Evolutionary conservation across 2,329 filamentous ascomycete genomes (phyloP).

Genomic region (Ophiostoma perfectum): DNA sequence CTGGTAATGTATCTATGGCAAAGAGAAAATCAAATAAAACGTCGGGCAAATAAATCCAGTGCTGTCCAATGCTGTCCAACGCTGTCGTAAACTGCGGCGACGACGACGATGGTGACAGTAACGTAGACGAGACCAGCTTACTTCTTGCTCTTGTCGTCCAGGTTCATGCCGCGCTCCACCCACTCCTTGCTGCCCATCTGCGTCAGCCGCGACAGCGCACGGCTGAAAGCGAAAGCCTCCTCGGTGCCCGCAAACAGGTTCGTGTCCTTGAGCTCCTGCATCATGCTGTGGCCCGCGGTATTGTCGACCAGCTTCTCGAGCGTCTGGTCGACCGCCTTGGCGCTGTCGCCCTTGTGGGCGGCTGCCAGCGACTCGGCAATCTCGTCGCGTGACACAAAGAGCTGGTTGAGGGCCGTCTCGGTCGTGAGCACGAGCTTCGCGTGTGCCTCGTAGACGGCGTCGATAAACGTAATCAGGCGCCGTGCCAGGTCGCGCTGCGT

Average conservation of each 20-base stretch:
- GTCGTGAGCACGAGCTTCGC: slow-evolving; percentile 95
- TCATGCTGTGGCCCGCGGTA: slow-evolving; percentile 64
- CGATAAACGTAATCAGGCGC: slow-evolving; percentile 95
- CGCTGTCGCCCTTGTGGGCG: slow-evolving; percentile 33
- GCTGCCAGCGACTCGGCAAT: slow-evolving; percentile 51
- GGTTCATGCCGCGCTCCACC: slow-evolving; percentile 74
- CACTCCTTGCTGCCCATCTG: slow-evolving; percentile 96
- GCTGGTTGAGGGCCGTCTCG: slow-evolving; percentile 73
- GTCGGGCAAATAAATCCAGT: background rate
- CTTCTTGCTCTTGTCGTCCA: slow-evolving; percentile 45
- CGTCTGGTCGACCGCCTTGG: slow-evolving; percentile 53
- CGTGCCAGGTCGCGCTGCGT: slow-evolving; percentile 80
- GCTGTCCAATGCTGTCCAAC: too few relatives aligned
- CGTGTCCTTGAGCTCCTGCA: slow-evolving; percentile 76
- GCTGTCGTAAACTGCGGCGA: background rate
- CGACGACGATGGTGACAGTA: background rate
- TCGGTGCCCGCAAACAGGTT: slow-evolving; percentile 91
- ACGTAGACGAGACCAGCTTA: background rate
- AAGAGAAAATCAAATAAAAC: background rate
- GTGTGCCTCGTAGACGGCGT: slow-evolving; percentile 86
- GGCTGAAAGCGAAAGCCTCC: slow-evolving; percentile 91
- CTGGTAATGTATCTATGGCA: background rate
- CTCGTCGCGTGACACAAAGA: slow-evolving; percentile 74
- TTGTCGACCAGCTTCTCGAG: slow-evolving; percentile 85
- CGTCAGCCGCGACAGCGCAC: slow-evolving; percentile 73